Base-by-base conservation (phyloP, 306 rosid species). In the Dicorynia guianensis region DNA sequence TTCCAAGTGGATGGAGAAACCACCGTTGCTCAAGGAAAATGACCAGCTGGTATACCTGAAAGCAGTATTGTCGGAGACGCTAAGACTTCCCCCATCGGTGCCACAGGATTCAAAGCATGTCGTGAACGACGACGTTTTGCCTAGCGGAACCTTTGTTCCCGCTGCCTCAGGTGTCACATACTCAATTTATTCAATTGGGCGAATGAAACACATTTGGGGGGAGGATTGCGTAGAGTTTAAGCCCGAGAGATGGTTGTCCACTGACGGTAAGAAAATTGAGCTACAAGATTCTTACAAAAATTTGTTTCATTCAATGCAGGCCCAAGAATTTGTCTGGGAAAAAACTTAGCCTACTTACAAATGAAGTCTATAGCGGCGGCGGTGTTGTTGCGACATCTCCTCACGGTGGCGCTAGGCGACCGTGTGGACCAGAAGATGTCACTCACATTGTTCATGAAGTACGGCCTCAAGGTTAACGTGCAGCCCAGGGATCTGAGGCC, bases 401-500 rank as follows among this genome's bases (percentile, higher is more conserved):
- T 94, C 3, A 2, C 78, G 5, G 71, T 94, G 57, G 88, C 63
- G 0, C 76, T 77, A 0, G 97, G 97, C 9, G 96, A 92, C 83
- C 80, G 69, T 0, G 97, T 94, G 33, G 98, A 90, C 88, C 98
- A 94, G 40, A 94, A 94, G 86, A 94, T 94, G 95, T 94, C 98
- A 0, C 72, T 94, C 53, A 92, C 98, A 1, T 81, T 94, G 77
- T 94, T 94, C 89, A 92, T 94, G 98, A 94, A 94, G 84, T 77
- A 94, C 62, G 98, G 98, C 0, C 86, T 94, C 4, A 86, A 1
- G 83, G 92, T 94, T 55, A 76, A 87, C 11, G 87, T 94, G 74
- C 85, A 49, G 15, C 89, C 92, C 0, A 86, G 98, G 74, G 89
- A 88, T 36, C 84, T 94, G 14, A 59, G 74, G n/a, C 85, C 77